Evolutionary conservation across 805 yeast genomes (phyloP).

Genomic region (Hanseniaspora valbyensis): DNA sequence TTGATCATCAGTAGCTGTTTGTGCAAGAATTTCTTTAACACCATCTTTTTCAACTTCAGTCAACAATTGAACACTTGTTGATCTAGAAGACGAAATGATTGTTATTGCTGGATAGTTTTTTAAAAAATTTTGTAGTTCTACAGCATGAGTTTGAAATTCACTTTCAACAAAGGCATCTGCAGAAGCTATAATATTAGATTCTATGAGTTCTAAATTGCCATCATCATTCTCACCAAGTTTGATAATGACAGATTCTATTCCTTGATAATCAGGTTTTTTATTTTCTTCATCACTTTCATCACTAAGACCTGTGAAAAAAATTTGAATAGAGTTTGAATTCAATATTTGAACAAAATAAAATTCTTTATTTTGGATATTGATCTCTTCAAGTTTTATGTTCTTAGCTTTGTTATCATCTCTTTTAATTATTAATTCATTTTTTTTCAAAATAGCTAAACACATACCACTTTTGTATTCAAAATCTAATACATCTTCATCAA

Average conservation of each 20-base stretch:
- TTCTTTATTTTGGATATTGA: background rate
- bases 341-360: constrained; percentile 10
- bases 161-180: constrained; percentile 31
- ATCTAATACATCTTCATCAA: background rate
- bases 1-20: constrained; percentile 48
- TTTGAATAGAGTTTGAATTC: background rate
- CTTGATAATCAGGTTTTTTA: constrained; percentile 24
- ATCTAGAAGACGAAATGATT: constrained; percentile 48
- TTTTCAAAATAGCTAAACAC: background rate
- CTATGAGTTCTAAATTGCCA: constrained; percentile 28
- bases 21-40: background rate
- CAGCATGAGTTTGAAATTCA: constrained; percentile 27
- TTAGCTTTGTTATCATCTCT: background rate
- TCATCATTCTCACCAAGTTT: background rate
- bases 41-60: constrained; percentile 31
- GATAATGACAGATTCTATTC: constrained; percentile 23
- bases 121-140: constrained; percentile 21
- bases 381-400: background rate
- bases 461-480: constrained; percentile 5
- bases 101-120: constrained; percentile 22
- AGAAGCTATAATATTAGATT: constrained; percentile 34
- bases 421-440: background rate
- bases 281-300: constrained; percentile 23
- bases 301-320: background rate
- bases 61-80: constrained; percentile 44